A percentile compares a stretch with the other conserved stretches of the same genome.
phyloP scores from a whole-genome alignment of 352 stramenopile genomes.

The Pythium vanterpoolii region DNA sequence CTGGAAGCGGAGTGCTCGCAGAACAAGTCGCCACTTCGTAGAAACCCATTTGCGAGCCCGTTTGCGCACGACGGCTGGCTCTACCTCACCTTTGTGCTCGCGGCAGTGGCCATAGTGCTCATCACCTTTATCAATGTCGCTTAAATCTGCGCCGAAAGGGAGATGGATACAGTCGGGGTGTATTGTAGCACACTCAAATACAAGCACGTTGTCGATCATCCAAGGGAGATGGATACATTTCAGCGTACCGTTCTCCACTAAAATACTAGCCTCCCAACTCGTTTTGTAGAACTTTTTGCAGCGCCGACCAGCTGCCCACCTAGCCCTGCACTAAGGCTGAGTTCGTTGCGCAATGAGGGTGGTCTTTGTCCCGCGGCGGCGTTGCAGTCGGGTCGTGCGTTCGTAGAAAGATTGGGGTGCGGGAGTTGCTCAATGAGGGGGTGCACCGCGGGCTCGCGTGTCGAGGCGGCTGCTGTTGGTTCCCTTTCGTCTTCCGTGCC shows the following conservation, averaged over 20 bases:
- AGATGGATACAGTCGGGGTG: constrained; percentile 14
- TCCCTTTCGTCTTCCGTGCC: constrained; percentile 8
- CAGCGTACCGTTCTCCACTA: neutral
- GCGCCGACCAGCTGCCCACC: constrained; percentile 2
- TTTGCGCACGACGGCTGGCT: constrained; percentile 67
- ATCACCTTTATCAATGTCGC: constrained; percentile 73
- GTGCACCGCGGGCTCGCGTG: neutral
- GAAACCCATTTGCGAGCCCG: constrained; percentile 76
- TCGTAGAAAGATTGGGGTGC: neutral
- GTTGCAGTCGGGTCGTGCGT: neutral
- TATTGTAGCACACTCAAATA: neutral
- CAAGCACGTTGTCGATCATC: too few relatives aligned
- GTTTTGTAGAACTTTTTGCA: constrained; percentile 13
- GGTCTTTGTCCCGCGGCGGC: neutral
- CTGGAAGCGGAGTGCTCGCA: constrained; percentile 32
- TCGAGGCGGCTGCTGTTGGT: constrained; percentile 10
- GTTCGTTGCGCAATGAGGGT: constrained; percentile 15
- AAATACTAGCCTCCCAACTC: constrained; percentile 1
- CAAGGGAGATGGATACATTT: constrained; percentile 13
- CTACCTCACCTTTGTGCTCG: constrained; percentile 62
- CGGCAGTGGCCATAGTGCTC: constrained; percentile 52
- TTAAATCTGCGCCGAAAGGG: constrained; percentile 18
- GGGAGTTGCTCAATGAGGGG: constrained; percentile 8
- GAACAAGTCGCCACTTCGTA: constrained; percentile 2
- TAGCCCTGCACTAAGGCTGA: constrained; percentile 6